Conservation (phyloP, 257 asterid species). For the Scutellaria minor region DNA sequence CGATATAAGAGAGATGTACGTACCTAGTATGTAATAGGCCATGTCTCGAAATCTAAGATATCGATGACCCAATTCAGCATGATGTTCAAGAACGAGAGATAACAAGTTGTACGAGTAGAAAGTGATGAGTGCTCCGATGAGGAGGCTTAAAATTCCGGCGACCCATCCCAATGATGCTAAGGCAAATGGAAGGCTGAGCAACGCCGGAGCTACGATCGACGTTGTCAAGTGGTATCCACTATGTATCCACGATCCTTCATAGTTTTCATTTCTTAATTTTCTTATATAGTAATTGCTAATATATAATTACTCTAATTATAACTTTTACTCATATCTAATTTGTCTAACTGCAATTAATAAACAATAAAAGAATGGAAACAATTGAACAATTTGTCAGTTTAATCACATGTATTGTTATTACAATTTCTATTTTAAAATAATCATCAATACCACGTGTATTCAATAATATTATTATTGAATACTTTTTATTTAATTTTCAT, state of each 20-base stretch:
- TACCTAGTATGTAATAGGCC: conserved; percentile 77
- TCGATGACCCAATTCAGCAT: conserved; percentile 67
- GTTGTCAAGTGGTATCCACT: conserved; percentile 89
- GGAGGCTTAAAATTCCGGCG: conserved; percentile 55
- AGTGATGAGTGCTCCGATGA: conserved; percentile 66
- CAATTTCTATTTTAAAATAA: too few relatives aligned
- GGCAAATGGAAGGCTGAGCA: conserved; percentile 84
- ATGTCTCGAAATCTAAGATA: conserved; percentile 81
- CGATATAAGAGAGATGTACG: neutral
- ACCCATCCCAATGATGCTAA: conserved; percentile 83
- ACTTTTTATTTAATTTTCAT: too few relatives aligned
- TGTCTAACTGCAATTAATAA: too few relatives aligned
- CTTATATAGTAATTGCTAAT: too few relatives aligned
- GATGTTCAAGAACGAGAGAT: conserved; percentile 78
- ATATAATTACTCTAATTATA: too few relatives aligned
- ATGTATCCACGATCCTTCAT: conserved; percentile 81
- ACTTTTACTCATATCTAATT: too few relatives aligned
- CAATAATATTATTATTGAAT: too few relatives aligned
- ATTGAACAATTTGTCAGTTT: too few relatives aligned
- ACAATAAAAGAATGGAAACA: too few relatives aligned
- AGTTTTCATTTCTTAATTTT: too few relatives aligned
- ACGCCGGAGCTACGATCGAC: conserved; percentile 84
- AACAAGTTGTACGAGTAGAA: conserved; percentile 77
- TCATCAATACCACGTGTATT: too few relatives aligned
- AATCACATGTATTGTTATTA: too few relatives aligned